Evolutionary conservation across 2,329 filamentous ascomycete genomes (phyloP).

Genomic region (Aspergillus fumigatiaffinis): DNA sequence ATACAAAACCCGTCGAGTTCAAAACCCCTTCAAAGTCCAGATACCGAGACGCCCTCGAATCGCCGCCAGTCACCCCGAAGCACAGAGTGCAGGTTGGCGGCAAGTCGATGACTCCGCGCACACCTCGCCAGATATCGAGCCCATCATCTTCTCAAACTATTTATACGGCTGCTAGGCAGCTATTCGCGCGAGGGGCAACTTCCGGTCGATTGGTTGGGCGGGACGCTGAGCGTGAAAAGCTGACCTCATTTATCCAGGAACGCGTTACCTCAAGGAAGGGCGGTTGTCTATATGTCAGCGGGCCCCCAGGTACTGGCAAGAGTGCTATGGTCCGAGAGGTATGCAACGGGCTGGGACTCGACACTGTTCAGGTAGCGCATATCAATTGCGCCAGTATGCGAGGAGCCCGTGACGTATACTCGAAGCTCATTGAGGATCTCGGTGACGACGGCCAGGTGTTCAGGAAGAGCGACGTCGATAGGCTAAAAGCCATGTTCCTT

Average conservation of each 20-base stretch:
- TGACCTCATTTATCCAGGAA: slow-evolving; percentile 65
- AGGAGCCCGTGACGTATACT: slow-evolving; percentile 78
- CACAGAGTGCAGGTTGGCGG: slow-evolving; percentile 76
- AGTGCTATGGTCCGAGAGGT: slow-evolving; percentile 87
- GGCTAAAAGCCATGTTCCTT: slow-evolving; percentile 68
- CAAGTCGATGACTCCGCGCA: slow-evolving; percentile 71
- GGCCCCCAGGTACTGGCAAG: slow-evolving; percentile 93
- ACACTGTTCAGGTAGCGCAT: slow-evolving; percentile 64
- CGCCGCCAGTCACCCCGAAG: slow-evolving; percentile 71
- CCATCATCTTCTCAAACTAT: slow-evolving; percentile 64
- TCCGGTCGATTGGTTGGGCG: slow-evolving; percentile 74
- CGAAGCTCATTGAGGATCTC: slow-evolving; percentile 69
- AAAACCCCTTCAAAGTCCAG: slow-evolving; percentile 54
- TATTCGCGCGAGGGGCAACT: slow-evolving; percentile 76
- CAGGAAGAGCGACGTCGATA: slow-evolving; percentile 64
- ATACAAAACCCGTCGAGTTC: slow-evolving; percentile 36
- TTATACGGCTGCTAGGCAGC: slow-evolving; percentile 80
- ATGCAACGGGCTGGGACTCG: slow-evolving; percentile 55
- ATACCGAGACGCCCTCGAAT: slow-evolving; percentile 70
- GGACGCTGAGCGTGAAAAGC: slow-evolving; percentile 62
- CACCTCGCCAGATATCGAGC: slow-evolving; percentile 71
- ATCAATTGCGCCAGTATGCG: slow-evolving; percentile 98
- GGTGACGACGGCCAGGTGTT: slow-evolving; percentile 58
- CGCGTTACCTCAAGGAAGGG: slow-evolving; percentile 58
- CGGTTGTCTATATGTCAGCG: slow-evolving; percentile 91